These are phyloP conservation scores for Auriscalpium vulgare DNA, from an alignment of 768 basidiomycete genomes.

Conservation along the genomic window DNA sequence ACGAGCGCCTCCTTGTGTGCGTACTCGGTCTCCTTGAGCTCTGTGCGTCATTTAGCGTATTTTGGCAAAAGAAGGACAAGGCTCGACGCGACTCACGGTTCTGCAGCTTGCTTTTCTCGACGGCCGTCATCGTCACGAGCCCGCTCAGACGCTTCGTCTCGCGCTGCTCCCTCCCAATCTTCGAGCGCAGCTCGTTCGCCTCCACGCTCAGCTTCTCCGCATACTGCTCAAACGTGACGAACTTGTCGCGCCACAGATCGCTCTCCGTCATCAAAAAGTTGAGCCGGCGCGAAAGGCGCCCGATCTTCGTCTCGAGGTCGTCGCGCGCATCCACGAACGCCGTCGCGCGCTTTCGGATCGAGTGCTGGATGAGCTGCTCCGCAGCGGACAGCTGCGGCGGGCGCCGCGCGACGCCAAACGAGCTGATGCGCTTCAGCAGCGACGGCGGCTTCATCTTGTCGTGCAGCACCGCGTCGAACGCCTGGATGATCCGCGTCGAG, in stretches of 20 bases:
- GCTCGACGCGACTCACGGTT: conserved; percentile 44
- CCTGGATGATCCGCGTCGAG: conserved; percentile 82
- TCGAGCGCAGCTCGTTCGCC: conserved; percentile 74
- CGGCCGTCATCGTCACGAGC: conserved; percentile 65
- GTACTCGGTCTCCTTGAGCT: conserved; percentile 72
- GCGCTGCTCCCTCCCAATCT: conserved; percentile 86
- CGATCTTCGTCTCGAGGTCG: conserved; percentile 91
- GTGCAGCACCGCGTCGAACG: conserved; percentile 80
- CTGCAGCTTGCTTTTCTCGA: conserved; percentile 73
- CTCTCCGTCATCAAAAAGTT: conserved; percentile 91
- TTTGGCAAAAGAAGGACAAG: neutral
- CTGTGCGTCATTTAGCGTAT: conserved; percentile 28
- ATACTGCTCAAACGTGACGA: conserved; percentile 89
- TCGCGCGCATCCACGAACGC: conserved; percentile 92
- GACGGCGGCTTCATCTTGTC: conserved; percentile 92
- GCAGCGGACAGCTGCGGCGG: conserved; percentile 57
- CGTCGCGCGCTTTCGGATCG: conserved; percentile 89
- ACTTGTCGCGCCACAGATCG: conserved; percentile 88
- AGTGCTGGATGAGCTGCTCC: conserved; percentile 79
- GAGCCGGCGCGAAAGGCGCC: conserved; percentile 72
- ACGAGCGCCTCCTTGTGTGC: conserved; percentile 75
- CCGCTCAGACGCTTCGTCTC: conserved; percentile 83
- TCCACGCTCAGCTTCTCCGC: conserved; percentile 86
- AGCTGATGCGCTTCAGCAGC: conserved; percentile 75
- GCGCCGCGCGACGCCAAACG: conserved; percentile 62